Evolutionary conservation across 805 yeast genomes (phyloP).

Genomic region (Zygoascus biomembranicola): DNA sequence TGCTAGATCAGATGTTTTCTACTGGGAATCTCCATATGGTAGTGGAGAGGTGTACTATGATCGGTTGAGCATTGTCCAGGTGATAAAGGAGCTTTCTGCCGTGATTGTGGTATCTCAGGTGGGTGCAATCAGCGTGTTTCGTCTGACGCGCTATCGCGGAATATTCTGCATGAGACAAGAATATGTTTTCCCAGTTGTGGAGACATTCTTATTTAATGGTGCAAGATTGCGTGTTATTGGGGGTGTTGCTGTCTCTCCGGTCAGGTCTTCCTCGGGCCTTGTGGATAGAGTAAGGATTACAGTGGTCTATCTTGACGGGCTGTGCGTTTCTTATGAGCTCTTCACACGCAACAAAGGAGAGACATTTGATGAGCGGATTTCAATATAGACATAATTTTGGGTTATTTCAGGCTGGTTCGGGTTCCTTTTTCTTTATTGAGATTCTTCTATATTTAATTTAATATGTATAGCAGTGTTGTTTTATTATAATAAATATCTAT

Average conservation of each 20-base stretch:
- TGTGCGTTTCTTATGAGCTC: constrained; percentile 7
- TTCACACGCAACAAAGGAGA: not conserved
- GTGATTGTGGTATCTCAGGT: constrained; percentile 36
- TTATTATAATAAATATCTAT: not conserved
- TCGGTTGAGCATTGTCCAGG: constrained; percentile 24
- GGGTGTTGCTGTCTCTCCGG: constrained; percentile 13
- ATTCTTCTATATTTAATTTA: no score
- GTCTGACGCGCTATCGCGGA: constrained; percentile 37
- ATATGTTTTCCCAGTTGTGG: constrained; percentile 19
- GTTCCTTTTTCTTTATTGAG: no score
- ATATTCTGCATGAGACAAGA: constrained; percentile 38
- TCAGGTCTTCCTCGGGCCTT: not conserved
- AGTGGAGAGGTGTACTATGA: constrained; percentile 16
- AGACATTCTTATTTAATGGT: constrained; percentile 6
- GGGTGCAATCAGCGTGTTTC: constrained; percentile 36
- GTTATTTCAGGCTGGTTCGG: no score
- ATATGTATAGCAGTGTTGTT: not conserved
- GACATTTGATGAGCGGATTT: not conserved
- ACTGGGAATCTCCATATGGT: constrained; percentile 21
- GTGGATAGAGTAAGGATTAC: constrained; percentile 4
- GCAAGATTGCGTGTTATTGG: constrained; percentile 7
- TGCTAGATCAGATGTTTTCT: constrained; percentile 37
- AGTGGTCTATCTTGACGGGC: constrained; percentile 13
- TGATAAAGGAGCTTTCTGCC: constrained; percentile 36
- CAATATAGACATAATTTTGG: not conserved